phyloP scores from a whole-genome alignment of 352 stramenopile species.

The Globisporangium takayamanum region DNA sequence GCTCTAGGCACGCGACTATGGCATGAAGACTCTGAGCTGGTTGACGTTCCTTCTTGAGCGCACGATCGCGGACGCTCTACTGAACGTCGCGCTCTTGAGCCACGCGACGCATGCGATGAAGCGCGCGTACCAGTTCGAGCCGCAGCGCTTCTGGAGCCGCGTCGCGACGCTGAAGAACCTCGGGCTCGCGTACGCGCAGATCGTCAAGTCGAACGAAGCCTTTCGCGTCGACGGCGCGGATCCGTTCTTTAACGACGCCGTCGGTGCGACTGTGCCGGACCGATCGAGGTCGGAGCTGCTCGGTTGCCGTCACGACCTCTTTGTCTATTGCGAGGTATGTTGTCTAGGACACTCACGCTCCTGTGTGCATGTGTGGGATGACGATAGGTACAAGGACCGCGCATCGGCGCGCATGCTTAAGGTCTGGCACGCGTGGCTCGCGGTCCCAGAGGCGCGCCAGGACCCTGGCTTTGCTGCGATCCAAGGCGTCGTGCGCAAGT shows the following conservation, averaged over 20 bases:
- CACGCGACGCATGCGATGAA: constrained; percentile 74
- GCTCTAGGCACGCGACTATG: constrained; percentile 52
- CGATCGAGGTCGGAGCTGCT: constrained; percentile 23
- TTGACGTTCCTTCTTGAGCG: constrained; percentile 87
- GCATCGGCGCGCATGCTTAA: constrained; percentile 60
- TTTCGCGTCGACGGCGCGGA: constrained; percentile 25
- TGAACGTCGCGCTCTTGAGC: constrained; percentile 57
- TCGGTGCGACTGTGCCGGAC: constrained; percentile 33
- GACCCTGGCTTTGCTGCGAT: constrained; percentile 52
- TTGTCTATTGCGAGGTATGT: not conserved
- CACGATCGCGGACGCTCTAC: constrained; percentile 61
- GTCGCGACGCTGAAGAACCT: constrained; percentile 89
- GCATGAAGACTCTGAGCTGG: constrained; percentile 71
- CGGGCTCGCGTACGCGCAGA: constrained; percentile 90
- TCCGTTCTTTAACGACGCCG: constrained; percentile 43
- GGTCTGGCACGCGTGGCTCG: constrained; percentile 57
- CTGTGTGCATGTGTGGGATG: not conserved
- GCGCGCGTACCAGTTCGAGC: constrained; percentile 58
- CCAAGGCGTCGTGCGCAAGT: constrained; percentile 40
- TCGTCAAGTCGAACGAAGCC: constrained; percentile 76
- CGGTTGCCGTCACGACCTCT: too few species aligned
- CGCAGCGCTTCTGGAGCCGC: constrained; percentile 48
- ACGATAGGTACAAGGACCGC: constrained; percentile 54
- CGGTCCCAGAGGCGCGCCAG: constrained; percentile 32
- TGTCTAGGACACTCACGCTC: too few species aligned